Evolutionary conservation across 2,329 filamentous ascomycete genomes (phyloP), one percentile per base, ranked within the genome.

Genomic region (Claviceps quebecensis): DNA sequence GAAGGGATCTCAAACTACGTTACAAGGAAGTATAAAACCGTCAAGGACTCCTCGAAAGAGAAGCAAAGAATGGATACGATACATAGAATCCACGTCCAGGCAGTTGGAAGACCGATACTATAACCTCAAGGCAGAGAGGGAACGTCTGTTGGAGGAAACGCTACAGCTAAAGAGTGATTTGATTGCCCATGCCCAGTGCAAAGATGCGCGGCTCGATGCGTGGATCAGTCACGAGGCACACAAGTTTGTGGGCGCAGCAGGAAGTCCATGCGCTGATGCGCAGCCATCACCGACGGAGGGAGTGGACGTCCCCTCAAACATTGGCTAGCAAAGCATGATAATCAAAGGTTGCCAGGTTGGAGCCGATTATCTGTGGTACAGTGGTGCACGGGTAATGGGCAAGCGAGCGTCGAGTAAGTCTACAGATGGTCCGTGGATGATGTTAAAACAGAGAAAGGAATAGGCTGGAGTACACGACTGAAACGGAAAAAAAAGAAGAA

Each of bases 141-240:
- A 17, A 19, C 26, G 19, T 7, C 34, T 50, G 2, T 26, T 50
- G 48, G 26, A 45, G 22, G 39, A 50, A 38, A 44, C 41, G 14
- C 40, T 50, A 17, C 39, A 17, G 29, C 41, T 50, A 6, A 50
- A 50, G 48, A 50, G 8, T 22, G 41, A 45, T 14, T 29, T 50
- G 29, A 50, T 50, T 9, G 22, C 29, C 40, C 48, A 50, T 26
- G 48, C 48, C 38, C 37, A 43, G 14, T 50, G 48, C 22, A 17
- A 26, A 8, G 48, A 50, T 34, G 26, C 38, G 5, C 38, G 41
- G 9, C 38, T 50, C 5, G 48, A 50, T 17, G 48, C 48, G 23
- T 50, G 48, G 48, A 50, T 50, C 34, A 43, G 23, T 34, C 45
- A 43, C 40, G 48, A 50, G 29, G 48, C 48, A 22, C 26, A 29